These are phyloP conservation scores for Fraxinus sp. DNA, from an alignment of 305 asterid genomes.

Conservation along the genomic window DNA sequence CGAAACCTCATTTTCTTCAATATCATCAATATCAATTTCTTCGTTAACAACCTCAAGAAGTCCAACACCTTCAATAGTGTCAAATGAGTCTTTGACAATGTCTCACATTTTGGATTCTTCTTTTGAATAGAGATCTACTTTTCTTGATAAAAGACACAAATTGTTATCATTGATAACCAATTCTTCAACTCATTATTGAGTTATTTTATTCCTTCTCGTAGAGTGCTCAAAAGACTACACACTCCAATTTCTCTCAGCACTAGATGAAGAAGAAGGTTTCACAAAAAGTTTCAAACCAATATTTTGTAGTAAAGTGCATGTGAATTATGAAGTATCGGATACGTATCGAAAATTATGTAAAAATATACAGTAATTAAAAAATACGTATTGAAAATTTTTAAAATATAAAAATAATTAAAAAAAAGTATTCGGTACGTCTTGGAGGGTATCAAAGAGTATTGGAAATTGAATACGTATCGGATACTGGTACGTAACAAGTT, in stretches of 20 bases:
- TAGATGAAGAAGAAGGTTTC: not conserved
- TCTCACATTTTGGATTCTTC: not conserved
- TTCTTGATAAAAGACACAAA: not conserved
- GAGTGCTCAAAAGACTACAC: not conserved
- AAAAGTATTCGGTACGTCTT: not conserved
- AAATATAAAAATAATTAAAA: no score
- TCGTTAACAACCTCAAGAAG: not conserved
- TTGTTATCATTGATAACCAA: not conserved
- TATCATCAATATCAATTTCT: not conserved
- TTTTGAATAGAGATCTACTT: no score
- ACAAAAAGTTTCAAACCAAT: not conserved
- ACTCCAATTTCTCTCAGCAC: not conserved
- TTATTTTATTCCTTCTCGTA: not conserved
- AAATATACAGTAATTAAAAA: no score
- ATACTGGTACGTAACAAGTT: not conserved
- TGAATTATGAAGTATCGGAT: not conserved
- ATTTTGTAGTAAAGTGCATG: not conserved
- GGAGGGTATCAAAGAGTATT: not conserved
- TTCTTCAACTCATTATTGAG: not conserved
- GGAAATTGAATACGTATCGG: not conserved
- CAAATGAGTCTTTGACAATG: not conserved
- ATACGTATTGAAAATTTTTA: no score
- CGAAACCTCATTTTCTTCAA: not conserved
- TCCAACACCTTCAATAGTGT: not conserved
- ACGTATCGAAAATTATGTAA: not conserved